Conservation (phyloP, 1,284 basidiomycete species). For the Bjerkandera adusta region DNA sequence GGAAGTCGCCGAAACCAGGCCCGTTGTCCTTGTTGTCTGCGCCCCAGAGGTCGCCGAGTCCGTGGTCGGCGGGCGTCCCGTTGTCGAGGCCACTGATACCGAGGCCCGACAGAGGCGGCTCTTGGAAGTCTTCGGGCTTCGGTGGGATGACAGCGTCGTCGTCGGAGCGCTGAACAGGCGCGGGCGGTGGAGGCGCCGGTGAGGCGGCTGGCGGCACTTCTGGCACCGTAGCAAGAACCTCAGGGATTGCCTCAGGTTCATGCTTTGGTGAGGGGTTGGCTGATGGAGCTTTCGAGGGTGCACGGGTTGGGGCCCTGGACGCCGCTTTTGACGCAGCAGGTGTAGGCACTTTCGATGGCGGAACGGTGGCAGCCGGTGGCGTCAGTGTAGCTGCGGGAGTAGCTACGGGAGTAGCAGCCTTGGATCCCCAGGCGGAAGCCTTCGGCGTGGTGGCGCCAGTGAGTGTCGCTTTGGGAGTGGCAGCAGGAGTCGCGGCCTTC, state of each 20-base stretch:
- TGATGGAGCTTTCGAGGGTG: slow-evolving; percentile 17
- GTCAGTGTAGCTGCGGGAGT: slow-evolving; percentile 9
- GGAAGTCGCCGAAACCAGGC: slow-evolving; percentile 7
- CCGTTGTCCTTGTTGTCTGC: slow-evolving; percentile 3
- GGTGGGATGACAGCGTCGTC: slow-evolving; percentile 13
- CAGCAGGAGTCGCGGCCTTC: slow-evolving; percentile 19
- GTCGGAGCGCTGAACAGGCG: background rate
- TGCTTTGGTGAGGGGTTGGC: slow-evolving; percentile 18
- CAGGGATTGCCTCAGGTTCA: slow-evolving; percentile 16
- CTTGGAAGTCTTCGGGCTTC: slow-evolving; percentile 5
- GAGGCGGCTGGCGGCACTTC: background rate
- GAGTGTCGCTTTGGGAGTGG: slow-evolving; percentile 22
- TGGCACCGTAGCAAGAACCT: slow-evolving; percentile 6
- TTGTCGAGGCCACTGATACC: background rate
- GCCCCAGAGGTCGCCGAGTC: slow-evolving; percentile 10
- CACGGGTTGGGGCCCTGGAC: slow-evolving; percentile 12
- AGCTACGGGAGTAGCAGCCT: slow-evolving; percentile 5
- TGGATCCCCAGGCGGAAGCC: slow-evolving; percentile 6
- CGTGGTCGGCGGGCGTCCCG: slow-evolving; percentile 4
- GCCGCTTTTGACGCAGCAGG: slow-evolving; percentile 7
- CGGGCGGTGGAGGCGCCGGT: slow-evolving; percentile 2
- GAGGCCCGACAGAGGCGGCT: background rate
- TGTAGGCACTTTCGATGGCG: slow-evolving; percentile 14
- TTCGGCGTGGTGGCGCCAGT: slow-evolving; percentile 12
- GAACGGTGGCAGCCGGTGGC: background rate